These are phyloP conservation scores for Nothopassalora personata DNA, from an alignment of 2,329 filamentous ascomycete genomes.

Conservation along the genomic window DNA sequence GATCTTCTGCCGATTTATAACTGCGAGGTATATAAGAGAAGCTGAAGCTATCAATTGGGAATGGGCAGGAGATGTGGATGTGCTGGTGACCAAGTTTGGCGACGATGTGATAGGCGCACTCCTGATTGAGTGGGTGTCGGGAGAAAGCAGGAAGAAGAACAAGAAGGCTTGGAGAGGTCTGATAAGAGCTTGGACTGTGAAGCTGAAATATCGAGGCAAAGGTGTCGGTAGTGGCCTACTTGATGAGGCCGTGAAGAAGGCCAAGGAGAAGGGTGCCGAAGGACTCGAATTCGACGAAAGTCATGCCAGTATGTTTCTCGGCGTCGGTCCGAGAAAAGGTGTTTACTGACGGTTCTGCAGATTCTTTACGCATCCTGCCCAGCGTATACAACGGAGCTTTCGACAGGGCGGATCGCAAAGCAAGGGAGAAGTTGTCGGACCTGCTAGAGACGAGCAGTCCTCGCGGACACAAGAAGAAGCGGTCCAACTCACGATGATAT, in stretches of 20 bases:
- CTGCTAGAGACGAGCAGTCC: constrained; percentile 28
- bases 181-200: constrained; percentile 78
- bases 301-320: constrained; percentile 63
- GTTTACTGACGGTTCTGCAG: constrained; percentile 20
- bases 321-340: not conserved
- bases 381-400: constrained; percentile 58
- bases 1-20: constrained; percentile 55
- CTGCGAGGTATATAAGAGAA: constrained; percentile 56
- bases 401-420: constrained; percentile 54
- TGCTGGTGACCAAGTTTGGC: constrained; percentile 62
- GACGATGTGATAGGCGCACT: constrained; percentile 65
- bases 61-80: constrained; percentile 51
- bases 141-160: constrained; percentile 37
- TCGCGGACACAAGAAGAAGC: constrained; percentile 20
- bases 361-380: constrained; percentile 55
- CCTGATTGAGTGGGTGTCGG: constrained; percentile 60
- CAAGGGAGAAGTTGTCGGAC: constrained; percentile 39
- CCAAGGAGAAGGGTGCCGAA: constrained; percentile 63
- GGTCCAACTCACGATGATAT: constrained; percentile 8
- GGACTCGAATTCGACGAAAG: constrained; percentile 68
- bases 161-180: constrained; percentile 60
- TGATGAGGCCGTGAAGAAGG: constrained; percentile 64
- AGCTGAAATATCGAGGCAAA: constrained; percentile 60
- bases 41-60: constrained; percentile 59
- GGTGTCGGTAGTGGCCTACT: constrained; percentile 70